Base-by-base conservation (phyloP, 164 flowering plant genomes). In the Berberis vulgaris region DNA sequence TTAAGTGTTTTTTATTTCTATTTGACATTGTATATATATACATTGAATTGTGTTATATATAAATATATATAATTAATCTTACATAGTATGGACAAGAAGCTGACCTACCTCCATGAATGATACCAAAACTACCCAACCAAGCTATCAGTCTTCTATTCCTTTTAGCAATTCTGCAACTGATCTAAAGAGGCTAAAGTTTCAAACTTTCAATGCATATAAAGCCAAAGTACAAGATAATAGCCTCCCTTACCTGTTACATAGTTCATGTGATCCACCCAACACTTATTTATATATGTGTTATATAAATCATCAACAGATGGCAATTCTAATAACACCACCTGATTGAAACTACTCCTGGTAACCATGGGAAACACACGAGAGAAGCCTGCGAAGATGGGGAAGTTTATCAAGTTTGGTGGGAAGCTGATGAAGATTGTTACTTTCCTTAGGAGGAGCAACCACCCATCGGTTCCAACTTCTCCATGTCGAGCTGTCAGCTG, bases 401-500 rank as follows among this genome's bases (percentile, higher is more conserved):
- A 76, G 60, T 62, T 70, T 47, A 65, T 73, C 63, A 73, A 76
- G 47, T 70, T 61, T 41, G 42, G 67, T 26, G 65, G 40, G 10
- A 67, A 67, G 57, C 58, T 76, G 61, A 73, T 59, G 74, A 76
- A 65, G 61, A 45, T 65, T 45, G 44, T 73, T 10, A 60, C 53
- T 13, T 58, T 52, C 5, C 3, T 41, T 4, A 50, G 8, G 54
- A 40, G 40, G 44, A 59, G 43, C 43, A 12, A 6, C 7, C 12
- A 62, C 41, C 9, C 5, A 59, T n/a, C 53, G 13, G 47, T 11
- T 39, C 2, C 46, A 0, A 2, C 11, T 57, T 54, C 69, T 3
- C 41, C 56, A 63, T 63, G 69, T 55, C 60, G 50, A 12, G 62
- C 71, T 6, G 63, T 79, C 63, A 61, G 46, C 56, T 72, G 74